A percentile compares a stretch with the other conserved stretches of the same genome.
phyloP scores from a whole-genome alignment of 805 yeast genomes.

The Tetrapisispora namnaoensis region DNA sequence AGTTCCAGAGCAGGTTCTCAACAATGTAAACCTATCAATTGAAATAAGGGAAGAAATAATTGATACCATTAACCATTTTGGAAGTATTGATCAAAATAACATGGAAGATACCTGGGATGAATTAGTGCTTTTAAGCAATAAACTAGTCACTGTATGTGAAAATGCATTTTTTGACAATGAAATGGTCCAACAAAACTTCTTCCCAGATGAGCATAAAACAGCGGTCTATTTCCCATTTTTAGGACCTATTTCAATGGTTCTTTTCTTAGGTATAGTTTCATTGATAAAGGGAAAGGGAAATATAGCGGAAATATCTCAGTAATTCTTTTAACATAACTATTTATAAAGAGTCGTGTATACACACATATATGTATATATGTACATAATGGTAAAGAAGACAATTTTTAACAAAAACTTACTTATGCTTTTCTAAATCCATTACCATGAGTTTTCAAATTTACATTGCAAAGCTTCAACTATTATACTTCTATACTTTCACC shows the following conservation, averaged over 20 bases:
- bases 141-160: slow-evolving; percentile 30
- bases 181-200: slow-evolving; percentile 91
- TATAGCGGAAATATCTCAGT: neutral
- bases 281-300: slow-evolving; percentile 30
- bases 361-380: neutral
- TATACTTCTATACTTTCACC: too few species aligned
- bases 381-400: too few species aligned
- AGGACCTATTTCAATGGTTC: slow-evolving; percentile 75
- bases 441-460: too few species aligned
- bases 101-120: slow-evolving; percentile 30
- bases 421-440: too few species aligned
- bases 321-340: neutral
- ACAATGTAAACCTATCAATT: slow-evolving; percentile 47
- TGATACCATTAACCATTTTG: slow-evolving; percentile 6
- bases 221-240: slow-evolving; percentile 87
- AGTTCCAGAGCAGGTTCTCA: slow-evolving; percentile 62
- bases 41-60: slow-evolving; percentile 25
- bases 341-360: neutral
- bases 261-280: slow-evolving; percentile 42
- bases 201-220: slow-evolving; percentile 91
- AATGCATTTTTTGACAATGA: slow-evolving; percentile 85
- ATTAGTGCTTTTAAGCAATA: slow-evolving; percentile 50
- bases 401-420: too few species aligned
- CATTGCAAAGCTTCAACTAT: too few species aligned
- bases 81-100: slow-evolving; percentile 17